Conservation (phyloP, 1,284 basidiomycete genomes). For the Apiotrichum sp. region DNA sequence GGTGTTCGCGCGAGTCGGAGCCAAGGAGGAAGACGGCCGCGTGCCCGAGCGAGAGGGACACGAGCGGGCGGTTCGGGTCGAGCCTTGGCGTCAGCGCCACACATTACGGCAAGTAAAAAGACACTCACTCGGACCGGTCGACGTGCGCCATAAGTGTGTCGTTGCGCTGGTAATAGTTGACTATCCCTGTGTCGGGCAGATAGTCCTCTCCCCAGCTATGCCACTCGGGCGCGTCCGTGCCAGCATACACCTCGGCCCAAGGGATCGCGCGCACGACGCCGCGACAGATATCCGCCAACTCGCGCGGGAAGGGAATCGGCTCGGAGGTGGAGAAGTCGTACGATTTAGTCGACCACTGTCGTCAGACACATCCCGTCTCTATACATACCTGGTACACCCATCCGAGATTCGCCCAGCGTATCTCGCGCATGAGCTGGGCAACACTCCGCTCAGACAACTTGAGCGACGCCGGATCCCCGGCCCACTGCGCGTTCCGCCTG, state of each 20-base stretch:
- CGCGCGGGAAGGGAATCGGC: slow-evolving; percentile 57
- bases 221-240: slow-evolving; percentile 55
- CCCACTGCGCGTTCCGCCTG: slow-evolving; percentile 32
- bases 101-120: slow-evolving; percentile 9
- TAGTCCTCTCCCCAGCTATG: slow-evolving; percentile 65
- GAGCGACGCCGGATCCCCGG: slow-evolving; percentile 24
- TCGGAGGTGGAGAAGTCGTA: slow-evolving; percentile 67
- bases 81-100: slow-evolving; percentile 44
- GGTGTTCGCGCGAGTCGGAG: slow-evolving; percentile 62
- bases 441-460: slow-evolving; percentile 59
- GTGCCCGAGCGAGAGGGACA: slow-evolving; percentile 86
- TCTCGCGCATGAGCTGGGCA: slow-evolving; percentile 58
- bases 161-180: slow-evolving; percentile 79
- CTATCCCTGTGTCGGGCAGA: slow-evolving; percentile 80
- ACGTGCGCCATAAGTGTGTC: slow-evolving; percentile 91
- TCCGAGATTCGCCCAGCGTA: slow-evolving; percentile 89
- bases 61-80: slow-evolving; percentile 66
- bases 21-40: slow-evolving; percentile 85
- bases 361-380: not conserved
- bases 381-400: slow-evolving; percentile 62
- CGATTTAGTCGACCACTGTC: slow-evolving; percentile 80
- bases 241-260: slow-evolving; percentile 61
- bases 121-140: slow-evolving; percentile 68
- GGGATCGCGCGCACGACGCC: slow-evolving; percentile 57
- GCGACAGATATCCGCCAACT: slow-evolving; percentile 58